Evolutionary conservation across 306 rosid genomes (phyloP), one percentile per base, ranked within the genome.

Genomic region (Leucaena leucocephala): DNA sequence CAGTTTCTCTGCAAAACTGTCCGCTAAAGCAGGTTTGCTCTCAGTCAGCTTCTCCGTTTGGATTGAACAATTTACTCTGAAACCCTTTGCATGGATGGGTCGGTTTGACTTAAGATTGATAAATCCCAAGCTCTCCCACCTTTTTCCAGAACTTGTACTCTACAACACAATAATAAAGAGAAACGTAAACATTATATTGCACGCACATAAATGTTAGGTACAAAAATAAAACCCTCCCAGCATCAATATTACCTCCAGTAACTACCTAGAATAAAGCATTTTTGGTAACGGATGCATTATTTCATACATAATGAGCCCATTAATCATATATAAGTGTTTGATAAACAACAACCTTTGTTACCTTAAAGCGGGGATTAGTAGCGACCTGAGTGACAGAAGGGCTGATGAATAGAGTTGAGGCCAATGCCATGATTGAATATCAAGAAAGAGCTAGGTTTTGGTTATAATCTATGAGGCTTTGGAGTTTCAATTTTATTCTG

Each of bases 31-130:
- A 14, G 91, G 82, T 12, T 87, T 38, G 55, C 87, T 79, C 58
- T 77, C 85, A 76, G 89, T 89, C 91, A 88, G 14, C 14, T 44
- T 88, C 70, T 85, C 90, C 84, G 82, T 85, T 45, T 82, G 93
- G 35, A 87, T 22, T 46, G 80, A 86, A 76, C 93, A 92, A 54
- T 80, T 84, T 72, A 87, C 54, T 85, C 86, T 78, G 48, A 89
- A 86, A 40, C 82, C 83, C 27, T 80, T 82, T 75, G 78, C 52
- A 13, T 46, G 52, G 6, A 13, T 46, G 6, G 52, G 52, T 65
- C 49, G 85, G 52, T 72, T 85, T 67, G 84, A 71, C 71, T 77
- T 63, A 5, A 75, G 80, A 79, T 27, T 89, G 81, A 33, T 59
- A 70, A 87, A 81, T 72, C 86, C 83, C 76, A 88, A 84, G 50